phyloP scores from a whole-genome alignment of 164 flowering plant species.

The Tinospora cordifolia region DNA sequence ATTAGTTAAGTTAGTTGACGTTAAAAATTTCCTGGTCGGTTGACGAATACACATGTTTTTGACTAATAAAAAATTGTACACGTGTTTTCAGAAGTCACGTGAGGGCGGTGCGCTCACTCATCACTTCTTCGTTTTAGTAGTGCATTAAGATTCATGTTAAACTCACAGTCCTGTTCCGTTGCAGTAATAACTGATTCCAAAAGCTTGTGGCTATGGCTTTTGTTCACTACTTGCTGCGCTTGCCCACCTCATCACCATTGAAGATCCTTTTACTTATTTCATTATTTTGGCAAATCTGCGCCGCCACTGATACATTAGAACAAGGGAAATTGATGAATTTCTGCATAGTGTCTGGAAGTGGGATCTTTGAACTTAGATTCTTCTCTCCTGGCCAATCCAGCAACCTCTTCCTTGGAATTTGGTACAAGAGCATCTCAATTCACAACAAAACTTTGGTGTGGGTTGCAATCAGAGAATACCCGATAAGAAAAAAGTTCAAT shows the following conservation, averaged over 20 bases:
- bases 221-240: no score
- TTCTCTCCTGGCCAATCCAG: conserved; percentile 27
- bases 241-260: not conserved
- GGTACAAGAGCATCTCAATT: conserved; percentile 17
- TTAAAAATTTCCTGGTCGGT: no score
- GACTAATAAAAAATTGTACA: no score
- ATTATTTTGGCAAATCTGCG: not conserved
- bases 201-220: no score
- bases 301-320: not conserved
- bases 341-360: conserved; percentile 2
- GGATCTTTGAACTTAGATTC: conserved; percentile 29
- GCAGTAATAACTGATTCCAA: no score
- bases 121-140: no score
- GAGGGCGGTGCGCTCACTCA: no score
- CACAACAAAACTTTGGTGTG: conserved; percentile 22
- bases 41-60: no score
- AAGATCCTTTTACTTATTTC: not conserved
- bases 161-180: no score
- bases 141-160: no score
- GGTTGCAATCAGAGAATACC: conserved; percentile 42
- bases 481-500: conserved; percentile 18
- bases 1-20: no score
- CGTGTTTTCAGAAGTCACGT: no score
- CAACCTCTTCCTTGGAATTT: conserved; percentile 32
- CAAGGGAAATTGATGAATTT: not conserved